These are phyloP conservation scores for Salicornia ramosissima DNA, from an alignment of 148 eudicot genomes.

Conservation along the genomic window DNA sequence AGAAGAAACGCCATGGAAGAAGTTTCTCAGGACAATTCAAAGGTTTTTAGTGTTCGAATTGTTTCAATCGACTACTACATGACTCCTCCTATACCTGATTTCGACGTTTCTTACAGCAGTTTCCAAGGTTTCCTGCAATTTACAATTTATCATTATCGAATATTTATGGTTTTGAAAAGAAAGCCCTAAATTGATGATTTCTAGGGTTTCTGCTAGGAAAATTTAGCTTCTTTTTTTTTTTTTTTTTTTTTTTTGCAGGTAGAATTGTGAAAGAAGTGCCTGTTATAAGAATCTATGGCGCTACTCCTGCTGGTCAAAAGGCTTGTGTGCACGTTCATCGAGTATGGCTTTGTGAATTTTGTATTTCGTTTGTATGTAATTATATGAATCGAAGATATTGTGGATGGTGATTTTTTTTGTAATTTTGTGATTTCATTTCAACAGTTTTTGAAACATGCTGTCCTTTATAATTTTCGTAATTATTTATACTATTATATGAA, in stretches of 20 bases:
- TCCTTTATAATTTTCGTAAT: neutral
- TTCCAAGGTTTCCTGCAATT: constrained; percentile 51
- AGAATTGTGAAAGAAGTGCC: constrained; percentile 90
- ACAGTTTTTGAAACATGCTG: neutral
- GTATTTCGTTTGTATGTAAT: neutral
- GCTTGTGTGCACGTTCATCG: constrained; percentile 80
- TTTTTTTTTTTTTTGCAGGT: constrained; percentile 35
- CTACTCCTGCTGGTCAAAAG: constrained; percentile 92
- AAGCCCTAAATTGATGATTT: constrained; percentile 13
- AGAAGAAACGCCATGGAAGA: constrained; percentile 20
- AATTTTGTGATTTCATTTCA: too few relatives aligned
- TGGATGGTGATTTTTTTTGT: neutral
- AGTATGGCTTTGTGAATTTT: constrained; percentile 34
- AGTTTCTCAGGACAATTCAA: constrained; percentile 35
- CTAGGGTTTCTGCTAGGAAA: constrained; percentile 6
- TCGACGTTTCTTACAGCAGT: constrained; percentile 63
- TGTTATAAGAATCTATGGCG: constrained; percentile 77
- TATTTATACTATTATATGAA: too few relatives aligned
- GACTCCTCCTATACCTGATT: constrained; percentile 66
- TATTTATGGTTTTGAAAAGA: neutral
- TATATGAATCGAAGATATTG: neutral
- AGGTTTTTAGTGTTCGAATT: constrained; percentile 67
- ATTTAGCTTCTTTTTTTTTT: too few relatives aligned
- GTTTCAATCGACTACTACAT: constrained; percentile 82
- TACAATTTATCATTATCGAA: neutral